Evolutionary conservation across 2,329 filamentous ascomycete genomes (phyloP).

Genomic region (Ceratocystis albifundus): DNA sequence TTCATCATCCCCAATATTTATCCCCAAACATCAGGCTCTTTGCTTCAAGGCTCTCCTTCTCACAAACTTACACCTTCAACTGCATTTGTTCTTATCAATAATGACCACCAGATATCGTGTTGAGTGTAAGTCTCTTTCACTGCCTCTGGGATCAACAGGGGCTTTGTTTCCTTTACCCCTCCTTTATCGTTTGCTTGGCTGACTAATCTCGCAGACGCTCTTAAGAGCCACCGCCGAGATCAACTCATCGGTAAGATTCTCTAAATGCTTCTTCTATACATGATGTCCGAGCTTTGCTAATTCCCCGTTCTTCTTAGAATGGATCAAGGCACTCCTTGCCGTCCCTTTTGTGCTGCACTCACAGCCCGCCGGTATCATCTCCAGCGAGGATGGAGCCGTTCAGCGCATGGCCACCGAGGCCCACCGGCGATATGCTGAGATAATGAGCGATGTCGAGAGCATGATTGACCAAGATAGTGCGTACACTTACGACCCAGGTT

Average conservation of each 20-base stretch:
- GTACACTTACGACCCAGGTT: slow-evolving; percentile 23
- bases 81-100: slow-evolving; percentile 18
- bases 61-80: background rate
- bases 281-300: background rate
- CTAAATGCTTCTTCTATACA: background rate
- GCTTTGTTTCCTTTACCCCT: too few relatives aligned
- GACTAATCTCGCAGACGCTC: slow-evolving; percentile 38
- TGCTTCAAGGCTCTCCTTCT: background rate
- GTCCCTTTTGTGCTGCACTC: slow-evolving; percentile 96
- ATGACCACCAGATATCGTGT: slow-evolving; percentile 59
- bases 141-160: background rate
- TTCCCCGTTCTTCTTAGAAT: slow-evolving; percentile 45
- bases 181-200: background rate
- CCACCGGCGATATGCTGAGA: slow-evolving; percentile 83
- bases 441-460: slow-evolving; percentile 83
- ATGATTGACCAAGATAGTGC: slow-evolving; percentile 86
- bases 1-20: background rate
- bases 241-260: slow-evolving; percentile 60
- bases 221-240: slow-evolving; percentile 78
- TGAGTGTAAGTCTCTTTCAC: slow-evolving; percentile 51
- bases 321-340: slow-evolving; percentile 89
- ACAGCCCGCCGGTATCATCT: slow-evolving; percentile 78
- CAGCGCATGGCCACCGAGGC: slow-evolving; percentile 66
- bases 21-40: background rate
- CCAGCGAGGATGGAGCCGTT: slow-evolving; percentile 53